These are phyloP conservation scores for Aspergillus ellipticus DNA, from an alignment of 495 filamentous ascomycete species.

Conservation along the genomic window DNA sequence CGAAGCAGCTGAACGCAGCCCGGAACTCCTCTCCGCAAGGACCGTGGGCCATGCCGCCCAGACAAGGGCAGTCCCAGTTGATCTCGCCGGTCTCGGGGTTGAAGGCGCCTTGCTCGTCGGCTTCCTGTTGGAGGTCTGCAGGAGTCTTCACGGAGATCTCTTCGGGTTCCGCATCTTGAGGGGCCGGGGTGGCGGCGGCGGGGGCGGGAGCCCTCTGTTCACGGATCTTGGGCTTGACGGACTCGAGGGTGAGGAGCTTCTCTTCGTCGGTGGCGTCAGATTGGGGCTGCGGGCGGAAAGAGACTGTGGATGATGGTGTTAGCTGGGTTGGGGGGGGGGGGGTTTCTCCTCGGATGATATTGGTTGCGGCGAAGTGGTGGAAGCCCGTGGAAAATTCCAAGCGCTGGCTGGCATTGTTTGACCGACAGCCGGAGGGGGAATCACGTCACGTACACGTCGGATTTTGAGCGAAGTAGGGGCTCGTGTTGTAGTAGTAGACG, in stretches of 20 bases:
- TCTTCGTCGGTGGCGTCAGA: conserved; percentile 28
- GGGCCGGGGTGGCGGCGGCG: conserved; percentile 4
- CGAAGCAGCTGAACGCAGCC: conserved; percentile 95
- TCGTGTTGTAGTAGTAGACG: conserved; percentile 94
- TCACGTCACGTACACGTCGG: conserved; percentile 62
- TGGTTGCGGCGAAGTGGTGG: too few species aligned
- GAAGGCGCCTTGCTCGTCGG: conserved; percentile 82
- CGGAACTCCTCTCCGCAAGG: conserved; percentile 95
- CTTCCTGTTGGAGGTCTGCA: conserved; percentile 73
- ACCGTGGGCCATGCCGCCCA: conserved; percentile 95
- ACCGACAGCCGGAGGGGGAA: conserved; percentile 2
- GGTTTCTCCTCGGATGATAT: conserved; percentile 3
- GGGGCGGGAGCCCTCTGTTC: conserved; percentile 22
- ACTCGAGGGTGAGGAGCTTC: conserved; percentile 41
- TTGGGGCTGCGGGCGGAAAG: conserved; percentile 25
- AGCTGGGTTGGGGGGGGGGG: not conserved
- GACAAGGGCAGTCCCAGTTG: conserved; percentile 98
- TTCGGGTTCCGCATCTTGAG: conserved; percentile 10
- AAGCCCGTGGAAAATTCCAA: not conserved
- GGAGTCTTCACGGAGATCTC: conserved; percentile 21
- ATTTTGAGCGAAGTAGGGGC: conserved; percentile 79
- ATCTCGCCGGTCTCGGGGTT: conserved; percentile 99
- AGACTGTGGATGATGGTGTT: conserved; percentile 22
- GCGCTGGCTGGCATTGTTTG: not conserved
- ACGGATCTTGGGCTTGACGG: conserved; percentile 41